Evolutionary conservation across 1,284 basidiomycete species (phyloP), one percentile per base, ranked within the genome.

Genomic region (Fereydounia khargensis): DNA sequence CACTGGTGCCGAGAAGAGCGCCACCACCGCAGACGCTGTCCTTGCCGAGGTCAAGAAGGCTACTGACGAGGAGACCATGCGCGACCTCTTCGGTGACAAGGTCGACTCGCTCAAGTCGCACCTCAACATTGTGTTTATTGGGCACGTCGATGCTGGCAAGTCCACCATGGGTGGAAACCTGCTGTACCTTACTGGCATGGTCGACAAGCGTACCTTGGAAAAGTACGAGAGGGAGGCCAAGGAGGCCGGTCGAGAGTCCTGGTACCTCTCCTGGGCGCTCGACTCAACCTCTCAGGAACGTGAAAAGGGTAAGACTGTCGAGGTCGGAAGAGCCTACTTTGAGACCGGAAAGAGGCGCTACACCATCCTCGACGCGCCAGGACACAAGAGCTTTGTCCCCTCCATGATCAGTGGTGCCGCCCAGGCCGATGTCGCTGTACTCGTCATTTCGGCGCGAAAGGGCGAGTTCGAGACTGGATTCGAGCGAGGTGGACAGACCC

Each of bases 401-500:
- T 67, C 53, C 50, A 75, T 75, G 73, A 75, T 75, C 51, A 69
- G 64, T 35, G 73, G 73, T 52, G 71, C 73, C 3, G 65, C 73
- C 8, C 73, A 75, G 63, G 73, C 73, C 28, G 73, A 75, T 32
- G 55, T 70, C 9, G 73, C 73, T 36, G 66, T 75, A 8, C 62
- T 75, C 33, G 71, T 75, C 54, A 75, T 75, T 41, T 70, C 69
- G 39, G 71, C 71, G 20, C 65, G 73, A 31, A 53, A 61, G 22
- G 73, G 73, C 35, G 73, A 73, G 54, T 75, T 75, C 33, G 73
- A 75, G 58, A 72, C 73, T 3, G 73, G 73, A 20, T 74, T 75
- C 44, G 71, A 72, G 51, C 57, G 64, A 20, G 71, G 69, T 28
- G 73, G 73, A 41, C 73, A 75, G 61, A 75, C 73, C 39, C 65